Conservation (phyloP, 176 grass and related monocot species). For the maize (Zea mays) region Zm-B73-REFERENCE-NAM-5.0 NC_050098.1:199976501-199977000, state of each 20-base stretch:
- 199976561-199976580: conserved; percentile 52
- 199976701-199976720: conserved; percentile 39
- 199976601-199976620: conserved; percentile 33
- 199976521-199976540: conserved; percentile 33
- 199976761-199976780: conserved; percentile 51
- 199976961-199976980: conserved; percentile 18
- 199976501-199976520: neutral
- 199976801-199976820: conserved; percentile 49
- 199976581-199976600: conserved; percentile 40
- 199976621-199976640: conserved; percentile 38
- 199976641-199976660: conserved; percentile 53
- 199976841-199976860: conserved; percentile 48
- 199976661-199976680: conserved; percentile 41
- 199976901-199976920: conserved; percentile 49
- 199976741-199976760: conserved; percentile 51
- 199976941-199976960: conserved; percentile 4
- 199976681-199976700: conserved; percentile 42
- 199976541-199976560: conserved; percentile 43
- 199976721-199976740: conserved; percentile 59
- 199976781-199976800: conserved; percentile 50
- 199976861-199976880: neutral
- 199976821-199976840: conserved; percentile 49
- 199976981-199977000: conserved; percentile 29
- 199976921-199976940: conserved; percentile 25
- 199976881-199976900: conserved; percentile 15